phyloP scores from a whole-genome alignment of 73 alveolate species.

The Paramecium primaurelia region DNA sequence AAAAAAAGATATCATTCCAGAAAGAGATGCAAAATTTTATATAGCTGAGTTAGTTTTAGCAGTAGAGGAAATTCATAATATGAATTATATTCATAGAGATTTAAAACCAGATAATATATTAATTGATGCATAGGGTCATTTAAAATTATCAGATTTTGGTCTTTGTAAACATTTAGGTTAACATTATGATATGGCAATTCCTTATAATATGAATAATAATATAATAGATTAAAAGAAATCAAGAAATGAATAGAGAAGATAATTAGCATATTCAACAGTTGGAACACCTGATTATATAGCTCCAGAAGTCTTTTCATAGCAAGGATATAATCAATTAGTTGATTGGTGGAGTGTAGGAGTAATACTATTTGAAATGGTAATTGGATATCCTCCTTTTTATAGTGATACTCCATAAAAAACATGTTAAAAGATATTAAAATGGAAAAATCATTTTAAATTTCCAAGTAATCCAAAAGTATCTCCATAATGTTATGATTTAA shows the following conservation, averaged over 20 bases:
- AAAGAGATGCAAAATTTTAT: slow-evolving; percentile 58
- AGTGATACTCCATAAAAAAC: slow-evolving; percentile 85
- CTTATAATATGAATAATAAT: not conserved
- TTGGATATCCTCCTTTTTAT: slow-evolving; percentile 97
- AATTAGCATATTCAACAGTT: slow-evolving; percentile 91
- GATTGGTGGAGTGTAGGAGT: slow-evolving; percentile 99
- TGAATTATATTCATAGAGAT: slow-evolving; percentile 58
- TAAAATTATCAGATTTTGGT: slow-evolving; percentile 52
- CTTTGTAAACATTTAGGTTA: slow-evolving; percentile 53
- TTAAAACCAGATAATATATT: slow-evolving; percentile 53
- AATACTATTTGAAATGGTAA: slow-evolving; percentile 95
- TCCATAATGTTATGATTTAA: slow-evolving; percentile 78
- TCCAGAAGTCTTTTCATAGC: slow-evolving; percentile 90
- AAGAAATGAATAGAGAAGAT: slow-evolving; percentile 60
- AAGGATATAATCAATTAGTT: slow-evolving; percentile 86
- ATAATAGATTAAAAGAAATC: slow-evolving; percentile 72
- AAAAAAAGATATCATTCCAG: slow-evolving; percentile 50
- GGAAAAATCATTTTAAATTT: slow-evolving; percentile 79
- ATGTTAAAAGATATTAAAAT: slow-evolving; percentile 81
- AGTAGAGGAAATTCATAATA: slow-evolving; percentile 45
- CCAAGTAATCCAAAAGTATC: slow-evolving; percentile 89
- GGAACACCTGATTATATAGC: slow-evolving; percentile 99
- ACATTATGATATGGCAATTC: slow-evolving; percentile 42
- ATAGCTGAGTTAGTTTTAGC: slow-evolving; percentile 58
- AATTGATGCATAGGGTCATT: slow-evolving; percentile 45